Percentiles rank a stretch among this genome's conserved stretches.
These are phyloP conservation scores for Macroventuria anomochaeta DNA, from an alignment of 2,329 filamentous ascomycete genomes.

Conservation along the genomic window DNA sequence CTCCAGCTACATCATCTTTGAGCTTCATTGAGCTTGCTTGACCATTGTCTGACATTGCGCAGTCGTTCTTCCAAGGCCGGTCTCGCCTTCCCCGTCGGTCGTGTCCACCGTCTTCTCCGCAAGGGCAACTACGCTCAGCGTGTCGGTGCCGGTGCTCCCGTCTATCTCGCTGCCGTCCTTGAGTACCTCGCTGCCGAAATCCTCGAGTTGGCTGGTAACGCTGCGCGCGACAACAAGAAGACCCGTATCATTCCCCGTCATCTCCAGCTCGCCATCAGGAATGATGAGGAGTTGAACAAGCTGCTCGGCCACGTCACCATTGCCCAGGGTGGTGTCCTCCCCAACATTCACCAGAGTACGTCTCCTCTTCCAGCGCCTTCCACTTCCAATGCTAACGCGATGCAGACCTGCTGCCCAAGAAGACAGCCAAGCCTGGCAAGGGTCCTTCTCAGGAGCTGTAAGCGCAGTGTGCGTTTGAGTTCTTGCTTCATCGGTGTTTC, in stretches of 20 bases:
- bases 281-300: conserved; percentile 99
- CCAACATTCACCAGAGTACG: conserved; percentile 97
- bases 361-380: conserved; percentile 35
- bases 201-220: conserved; percentile 97
- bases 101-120: conserved; percentile 98
- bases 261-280: conserved; percentile 98
- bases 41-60: conserved; percentile 41
- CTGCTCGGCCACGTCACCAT: conserved; percentile 95
- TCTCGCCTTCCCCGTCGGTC: conserved; percentile 97
- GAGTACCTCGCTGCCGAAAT: conserved; percentile 99
- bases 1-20: conserved; percentile 16
- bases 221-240: conserved; percentile 99
- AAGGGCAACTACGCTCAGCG: conserved; percentile 99
- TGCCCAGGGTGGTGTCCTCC: conserved; percentile 94
- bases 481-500: conserved; percentile 53
- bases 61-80: conserved; percentile 99
- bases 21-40: conserved; percentile 23
- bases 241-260: conserved; percentile 99
- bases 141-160: conserved; percentile 96
- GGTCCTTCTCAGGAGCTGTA: conserved; percentile 94
- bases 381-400: conserved; percentile 49
- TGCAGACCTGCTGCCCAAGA: conserved; percentile 96
- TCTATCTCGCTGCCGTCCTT: conserved; percentile 95
- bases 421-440: conserved; percentile 95
- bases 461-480: conserved; percentile 50